Percentiles rank a stretch among this genome's conserved stretches.
Conservation (phyloP, 2,329 filamentous ascomycete genomes). For the Aspergillus pseudoterreus region DNA sequence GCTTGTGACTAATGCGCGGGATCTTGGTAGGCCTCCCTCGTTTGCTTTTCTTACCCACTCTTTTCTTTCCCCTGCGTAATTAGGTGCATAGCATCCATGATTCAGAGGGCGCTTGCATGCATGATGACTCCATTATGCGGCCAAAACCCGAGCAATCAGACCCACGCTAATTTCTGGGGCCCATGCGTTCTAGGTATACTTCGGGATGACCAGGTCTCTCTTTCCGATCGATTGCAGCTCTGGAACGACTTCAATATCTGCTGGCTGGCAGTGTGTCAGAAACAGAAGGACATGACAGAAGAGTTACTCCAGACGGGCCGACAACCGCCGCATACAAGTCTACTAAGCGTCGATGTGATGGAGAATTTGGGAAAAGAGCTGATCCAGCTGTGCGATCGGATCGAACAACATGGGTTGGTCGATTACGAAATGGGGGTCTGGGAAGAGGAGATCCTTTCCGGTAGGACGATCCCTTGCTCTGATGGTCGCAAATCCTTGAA, state of each 20-base stretch:
- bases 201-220: slow-evolving; percentile 72
- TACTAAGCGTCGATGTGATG: slow-evolving; percentile 67
- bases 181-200: slow-evolving; percentile 62
- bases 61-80: not conserved
- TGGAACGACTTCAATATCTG: slow-evolving; percentile 95
- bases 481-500: not conserved
- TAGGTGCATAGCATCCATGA: not conserved
- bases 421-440: slow-evolving; percentile 97
- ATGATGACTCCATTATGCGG: not conserved
- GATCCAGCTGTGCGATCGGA: slow-evolving; percentile 74
- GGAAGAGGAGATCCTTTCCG: slow-evolving; percentile 83
- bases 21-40: slow-evolving; percentile 56
- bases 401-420: slow-evolving; percentile 89
- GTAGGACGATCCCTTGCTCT: slow-evolving; percentile 50
- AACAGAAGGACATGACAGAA: slow-evolving; percentile 71
- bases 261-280: slow-evolving; percentile 80
- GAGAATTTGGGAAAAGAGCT: slow-evolving; percentile 79
- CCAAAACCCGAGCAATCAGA: slow-evolving; percentile 1
- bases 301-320: slow-evolving; percentile 57
- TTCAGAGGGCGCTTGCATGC: not conserved
- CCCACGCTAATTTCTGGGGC: slow-evolving; percentile 6
- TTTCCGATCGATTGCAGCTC: slow-evolving; percentile 72
- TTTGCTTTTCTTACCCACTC: slow-evolving; percentile 23
- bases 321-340: slow-evolving; percentile 53
- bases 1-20: slow-evolving; percentile 62